phyloP scores from a whole-genome alignment of 441 rosid genomes.

The Populus hybrid region DNA sequence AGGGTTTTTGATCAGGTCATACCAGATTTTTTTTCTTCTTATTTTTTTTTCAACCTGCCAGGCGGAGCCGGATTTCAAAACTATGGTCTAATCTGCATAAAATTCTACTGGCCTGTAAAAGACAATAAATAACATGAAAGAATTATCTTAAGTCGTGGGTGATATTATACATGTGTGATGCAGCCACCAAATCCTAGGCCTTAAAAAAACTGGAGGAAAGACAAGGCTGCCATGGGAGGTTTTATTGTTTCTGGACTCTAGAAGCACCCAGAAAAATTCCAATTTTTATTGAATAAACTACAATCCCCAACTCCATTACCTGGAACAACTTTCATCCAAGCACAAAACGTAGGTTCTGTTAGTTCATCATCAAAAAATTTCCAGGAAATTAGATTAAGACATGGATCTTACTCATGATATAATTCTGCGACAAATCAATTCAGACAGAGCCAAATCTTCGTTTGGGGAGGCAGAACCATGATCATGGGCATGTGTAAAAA shows the following conservation, averaged over 20 bases:
- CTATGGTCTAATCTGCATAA: no score
- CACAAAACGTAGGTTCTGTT: not conserved
- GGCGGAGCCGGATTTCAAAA: no score
- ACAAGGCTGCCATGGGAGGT: slow-evolving; percentile 36
- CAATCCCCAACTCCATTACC: slow-evolving; percentile 51
- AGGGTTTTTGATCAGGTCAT: no score
- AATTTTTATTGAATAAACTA: slow-evolving; percentile 47
- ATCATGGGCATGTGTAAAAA: slow-evolving; percentile 36
- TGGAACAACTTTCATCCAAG: slow-evolving; percentile 11
- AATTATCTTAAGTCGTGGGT: no score
- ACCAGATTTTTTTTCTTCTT: no score
- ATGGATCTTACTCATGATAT: slow-evolving; percentile 33
- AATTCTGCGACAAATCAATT: slow-evolving; percentile 45
- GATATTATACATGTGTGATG: slow-evolving; percentile 34
- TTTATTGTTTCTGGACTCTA: slow-evolving; percentile 26
- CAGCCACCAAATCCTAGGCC: slow-evolving; percentile 56
- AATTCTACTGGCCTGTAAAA: no score
- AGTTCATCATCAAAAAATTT: not conserved
- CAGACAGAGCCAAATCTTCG: slow-evolving; percentile 23
- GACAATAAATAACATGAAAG: no score
- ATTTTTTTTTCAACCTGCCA: no score
- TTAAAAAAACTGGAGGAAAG: slow-evolving; percentile 51
- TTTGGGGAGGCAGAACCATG: slow-evolving; percentile 31
- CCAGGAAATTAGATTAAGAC: no score
- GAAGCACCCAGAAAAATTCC: slow-evolving; percentile 48